Percentiles rank a stretch among this genome's conserved stretches.
Evolutionary conservation across 1,284 basidiomycete genomes (phyloP).

Genomic region (Cutaneotrichosporon mucoides): DNA sequence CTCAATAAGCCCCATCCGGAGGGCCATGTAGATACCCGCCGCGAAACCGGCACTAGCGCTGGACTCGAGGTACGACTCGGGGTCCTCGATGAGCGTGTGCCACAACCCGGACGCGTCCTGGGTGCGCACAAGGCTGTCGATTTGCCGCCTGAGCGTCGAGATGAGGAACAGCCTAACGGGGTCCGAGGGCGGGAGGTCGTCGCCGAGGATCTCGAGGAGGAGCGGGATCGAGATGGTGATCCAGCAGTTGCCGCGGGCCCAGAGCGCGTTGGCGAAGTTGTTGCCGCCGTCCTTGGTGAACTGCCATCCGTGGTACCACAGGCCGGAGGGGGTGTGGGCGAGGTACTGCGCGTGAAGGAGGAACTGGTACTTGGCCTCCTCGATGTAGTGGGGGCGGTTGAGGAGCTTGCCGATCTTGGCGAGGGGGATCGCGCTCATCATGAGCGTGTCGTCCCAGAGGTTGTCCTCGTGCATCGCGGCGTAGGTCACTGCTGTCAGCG

Average conservation of each 20-base stretch:
- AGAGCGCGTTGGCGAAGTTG: constrained; percentile 56
- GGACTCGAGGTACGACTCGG: constrained; percentile 58
- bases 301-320: constrained; percentile 50
- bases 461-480: constrained; percentile 56
- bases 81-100: constrained; percentile 62
- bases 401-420: constrained; percentile 60
- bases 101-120: constrained; percentile 60
- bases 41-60: constrained; percentile 62
- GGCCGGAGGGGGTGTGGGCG: constrained; percentile 28
- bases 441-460: constrained; percentile 64
- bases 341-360: constrained; percentile 35
- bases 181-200: constrained; percentile 49
- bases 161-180: constrained; percentile 55
- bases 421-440: constrained; percentile 59
- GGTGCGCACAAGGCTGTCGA: constrained; percentile 55
- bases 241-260: constrained; percentile 65
- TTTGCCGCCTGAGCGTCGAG: constrained; percentile 54
- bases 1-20: constrained; percentile 51
- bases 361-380: constrained; percentile 51
- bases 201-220: constrained; percentile 56
- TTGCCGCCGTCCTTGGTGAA: constrained; percentile 28
- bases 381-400: constrained; percentile 55
- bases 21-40: constrained; percentile 58
- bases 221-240: constrained; percentile 61
- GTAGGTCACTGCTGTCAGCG: constrained; percentile 52